phyloP scores from a whole-genome alignment of 1,284 basidiomycete species.

The Cutaneotrichosporon spelunceum region DNA sequence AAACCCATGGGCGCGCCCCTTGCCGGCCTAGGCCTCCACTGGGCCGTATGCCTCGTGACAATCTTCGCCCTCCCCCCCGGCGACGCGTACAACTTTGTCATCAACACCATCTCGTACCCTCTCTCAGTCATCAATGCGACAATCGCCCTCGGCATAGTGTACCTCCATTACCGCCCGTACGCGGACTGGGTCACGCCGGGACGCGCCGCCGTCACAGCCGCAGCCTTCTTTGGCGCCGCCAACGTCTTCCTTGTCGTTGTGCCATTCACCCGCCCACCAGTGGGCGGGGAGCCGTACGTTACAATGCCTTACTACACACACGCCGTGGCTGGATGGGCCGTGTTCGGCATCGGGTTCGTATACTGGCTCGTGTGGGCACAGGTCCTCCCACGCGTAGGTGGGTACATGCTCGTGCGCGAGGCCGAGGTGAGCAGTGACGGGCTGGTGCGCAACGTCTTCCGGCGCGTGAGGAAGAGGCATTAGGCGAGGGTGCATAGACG shows the following conservation, averaged over 20 bases:
- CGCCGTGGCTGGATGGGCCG: slow-evolving; percentile 21
- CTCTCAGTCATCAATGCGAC: slow-evolving; percentile 20
- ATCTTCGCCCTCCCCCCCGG: slow-evolving; percentile 59
- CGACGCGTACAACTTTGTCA: slow-evolving; percentile 57
- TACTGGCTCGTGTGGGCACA: slow-evolving; percentile 28
- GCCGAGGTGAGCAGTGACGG: slow-evolving; percentile 19
- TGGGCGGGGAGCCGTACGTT: slow-evolving; percentile 19
- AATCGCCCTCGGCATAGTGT: slow-evolving; percentile 23
- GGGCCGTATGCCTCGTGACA: slow-evolving; percentile 58
- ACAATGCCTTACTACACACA: slow-evolving; percentile 25
- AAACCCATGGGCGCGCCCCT: slow-evolving; percentile 41
- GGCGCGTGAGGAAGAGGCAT: background rate
- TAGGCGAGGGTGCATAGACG: background rate
- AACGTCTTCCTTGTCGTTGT: slow-evolving; percentile 25
- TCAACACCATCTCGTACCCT: slow-evolving; percentile 27
- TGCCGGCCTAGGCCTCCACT: slow-evolving; percentile 31
- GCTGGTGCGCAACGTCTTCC: slow-evolving; percentile 18
- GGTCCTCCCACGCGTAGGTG: slow-evolving; percentile 19
- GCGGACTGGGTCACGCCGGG: slow-evolving; percentile 18
- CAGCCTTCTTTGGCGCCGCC: slow-evolving; percentile 21
- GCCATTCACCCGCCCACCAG: slow-evolving; percentile 17
- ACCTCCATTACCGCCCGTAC: slow-evolving; percentile 20
- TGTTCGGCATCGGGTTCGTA: slow-evolving; percentile 27
- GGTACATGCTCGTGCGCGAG: slow-evolving; percentile 20
- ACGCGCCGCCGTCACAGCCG: background rate